Base-by-base conservation (phyloP, 2,329 filamentous ascomycete species). In the Beauveria caledonica region DNA sequence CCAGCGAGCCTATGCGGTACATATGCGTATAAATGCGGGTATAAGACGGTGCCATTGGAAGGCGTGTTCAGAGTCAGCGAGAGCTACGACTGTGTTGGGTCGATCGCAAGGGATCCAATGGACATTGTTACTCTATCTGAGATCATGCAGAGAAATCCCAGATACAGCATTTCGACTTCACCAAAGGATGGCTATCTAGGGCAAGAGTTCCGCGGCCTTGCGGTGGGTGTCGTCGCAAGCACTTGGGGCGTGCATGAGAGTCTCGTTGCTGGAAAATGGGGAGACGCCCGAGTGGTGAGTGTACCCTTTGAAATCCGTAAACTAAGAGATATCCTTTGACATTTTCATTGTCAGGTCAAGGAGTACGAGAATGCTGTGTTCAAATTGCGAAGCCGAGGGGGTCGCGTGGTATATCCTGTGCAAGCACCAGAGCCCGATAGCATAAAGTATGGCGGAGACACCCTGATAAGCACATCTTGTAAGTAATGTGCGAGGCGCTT, bases 21-120 rank as follows among this genome's bases (percentile, higher is more conserved):
- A 3, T 62, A 62, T 39, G 56, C 50, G 9, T 54, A 60, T 10
- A 62, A 62, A 39, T 44, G 58, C 9, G 50, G 45, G 17, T 29
- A 54, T 8, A 48, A 39, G 17, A 44, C 42, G 11, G 61, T 53
- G 7, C 52, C 49, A 9, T 51, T 51, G 46, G 45, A 62, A 19
- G 61, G 61, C 19, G 51, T 62, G 2, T 62, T 62, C 33, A 33
- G 45, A 19, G 19, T 62, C 42, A 62, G 60, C 49, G 19, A 42
- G 40, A 52, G 29, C 8, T 62, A 44, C 21, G 60, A 62, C 27
- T 55, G 54, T 11, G 29, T 62, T 42, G 60, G 60, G 5, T 29
- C 56, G 5, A 46, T 62, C 39, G 60, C 55, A n/a, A 51, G 49
- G 29, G 51, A 52, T 19, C 55, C 60, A 3, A 11, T 9, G 7